These are phyloP conservation scores for Decorospora gaudefroyi DNA, from an alignment of 2,329 filamentous ascomycete species.

Conservation along the genomic window DNA sequence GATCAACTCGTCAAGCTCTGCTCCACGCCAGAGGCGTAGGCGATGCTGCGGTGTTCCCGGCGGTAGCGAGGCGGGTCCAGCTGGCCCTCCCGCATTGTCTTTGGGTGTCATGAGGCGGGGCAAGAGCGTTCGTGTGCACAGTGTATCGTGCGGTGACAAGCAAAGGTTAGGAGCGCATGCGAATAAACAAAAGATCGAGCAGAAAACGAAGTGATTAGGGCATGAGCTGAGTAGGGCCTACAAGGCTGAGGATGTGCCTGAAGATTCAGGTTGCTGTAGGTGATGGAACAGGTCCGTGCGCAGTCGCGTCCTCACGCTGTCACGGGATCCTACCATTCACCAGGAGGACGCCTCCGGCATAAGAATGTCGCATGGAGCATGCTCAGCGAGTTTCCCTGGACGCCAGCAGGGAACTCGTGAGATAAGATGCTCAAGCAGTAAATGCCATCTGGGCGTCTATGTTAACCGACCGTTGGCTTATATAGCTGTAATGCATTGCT, in stretches of 20 bases:
- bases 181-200: neutral
- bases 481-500: too few species aligned
- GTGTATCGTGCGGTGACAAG: too few species aligned
- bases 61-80: conserved; percentile 9
- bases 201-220: neutral
- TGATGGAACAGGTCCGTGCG: conserved; percentile 19
- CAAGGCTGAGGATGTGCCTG: conserved; percentile 30
- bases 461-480: too few species aligned
- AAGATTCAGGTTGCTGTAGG: conserved; percentile 26
- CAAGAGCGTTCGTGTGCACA: neutral
- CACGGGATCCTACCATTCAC: conserved; percentile 23
- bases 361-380: too few species aligned
- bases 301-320: conserved; percentile 24
- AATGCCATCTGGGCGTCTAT: too few species aligned
- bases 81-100: conserved; percentile 9
- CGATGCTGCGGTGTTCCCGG: conserved; percentile 25
- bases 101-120: conserved; percentile 10
- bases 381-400: too few species aligned
- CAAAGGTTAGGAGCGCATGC: neutral
- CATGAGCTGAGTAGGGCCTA: conserved; percentile 1
- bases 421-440: too few species aligned
- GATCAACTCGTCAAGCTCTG: conserved; percentile 25
- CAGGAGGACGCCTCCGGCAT: too few species aligned
- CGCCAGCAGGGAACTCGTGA: too few species aligned
- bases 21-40: conserved; percentile 15